phyloP scores from a whole-genome alignment of 768 basidiomycete species.

The Macrolepiota dolichaula region DNA sequence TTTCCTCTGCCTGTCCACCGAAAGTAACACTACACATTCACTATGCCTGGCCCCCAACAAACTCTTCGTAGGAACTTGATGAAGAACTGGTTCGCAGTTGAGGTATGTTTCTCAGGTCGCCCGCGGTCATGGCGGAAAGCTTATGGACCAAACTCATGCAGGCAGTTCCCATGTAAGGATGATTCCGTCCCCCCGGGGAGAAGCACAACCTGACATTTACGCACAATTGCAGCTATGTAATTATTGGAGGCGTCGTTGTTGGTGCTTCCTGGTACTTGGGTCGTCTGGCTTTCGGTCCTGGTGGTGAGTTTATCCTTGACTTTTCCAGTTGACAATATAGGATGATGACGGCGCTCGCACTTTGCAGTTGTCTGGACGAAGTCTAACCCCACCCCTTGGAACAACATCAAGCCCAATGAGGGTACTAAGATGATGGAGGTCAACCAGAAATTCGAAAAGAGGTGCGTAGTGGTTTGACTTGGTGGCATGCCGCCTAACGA shows the following conservation, averaged over 20 bases:
- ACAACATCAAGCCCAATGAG: slow-evolving; percentile 71
- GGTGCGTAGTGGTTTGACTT: slow-evolving; percentile 36
- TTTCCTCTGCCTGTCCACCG: slow-evolving; percentile 2
- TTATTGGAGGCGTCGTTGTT: slow-evolving; percentile 44
- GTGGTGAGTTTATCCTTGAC: slow-evolving; percentile 31
- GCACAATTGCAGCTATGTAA: slow-evolving; percentile 36
- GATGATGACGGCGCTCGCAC: not conserved
- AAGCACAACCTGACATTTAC: not conserved
- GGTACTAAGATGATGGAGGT: slow-evolving; percentile 68
- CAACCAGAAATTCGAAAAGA: slow-evolving; percentile 74
- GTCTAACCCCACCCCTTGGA: slow-evolving; percentile 88
- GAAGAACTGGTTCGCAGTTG: slow-evolving; percentile 74
- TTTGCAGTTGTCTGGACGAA: slow-evolving; percentile 54
- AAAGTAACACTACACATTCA: slow-evolving; percentile 9
- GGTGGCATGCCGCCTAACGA: slow-evolving; percentile 1
- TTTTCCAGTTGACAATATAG: not conserved
- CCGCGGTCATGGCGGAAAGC: not conserved
- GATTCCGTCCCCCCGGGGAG: not conserved
- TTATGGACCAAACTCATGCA: slow-evolving; percentile 15
- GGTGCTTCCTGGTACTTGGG: slow-evolving; percentile 69
- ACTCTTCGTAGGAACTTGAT: slow-evolving; percentile 38
- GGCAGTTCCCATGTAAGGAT: slow-evolving; percentile 51
- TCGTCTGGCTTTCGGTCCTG: slow-evolving; percentile 60
- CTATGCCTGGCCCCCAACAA: slow-evolving; percentile 21
- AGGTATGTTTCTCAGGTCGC: slow-evolving; percentile 38